These are phyloP conservation scores for Trichoderma gracile DNA, from an alignment of 2,329 filamentous ascomycete genomes.

Conservation along the genomic window DNA sequence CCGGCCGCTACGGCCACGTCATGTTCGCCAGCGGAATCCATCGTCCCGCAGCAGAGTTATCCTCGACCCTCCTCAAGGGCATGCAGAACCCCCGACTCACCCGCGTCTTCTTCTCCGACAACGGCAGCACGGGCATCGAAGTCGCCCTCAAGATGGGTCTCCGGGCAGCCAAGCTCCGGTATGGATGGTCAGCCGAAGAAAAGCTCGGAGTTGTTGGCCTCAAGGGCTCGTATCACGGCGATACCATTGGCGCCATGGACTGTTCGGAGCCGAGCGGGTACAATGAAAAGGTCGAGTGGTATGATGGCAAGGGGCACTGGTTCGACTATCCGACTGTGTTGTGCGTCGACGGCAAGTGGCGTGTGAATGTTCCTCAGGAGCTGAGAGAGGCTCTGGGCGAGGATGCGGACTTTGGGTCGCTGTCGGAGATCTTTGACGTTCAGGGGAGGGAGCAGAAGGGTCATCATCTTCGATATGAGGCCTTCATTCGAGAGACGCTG, in stretches of 20 bases:
- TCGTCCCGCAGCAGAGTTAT: conserved; percentile 70
- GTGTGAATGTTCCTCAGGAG: conserved; percentile 56
- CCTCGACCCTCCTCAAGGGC: conserved; percentile 61
- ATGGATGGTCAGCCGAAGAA: conserved; percentile 61
- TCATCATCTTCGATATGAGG: conserved; percentile 55
- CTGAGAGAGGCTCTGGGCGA: conserved; percentile 50
- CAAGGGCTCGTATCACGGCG: conserved; percentile 81
- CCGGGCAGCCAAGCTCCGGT: conserved; percentile 65
- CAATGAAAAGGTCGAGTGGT: conserved; percentile 87
- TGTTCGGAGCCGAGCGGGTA: conserved; percentile 74
- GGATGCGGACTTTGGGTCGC: conserved; percentile 46
- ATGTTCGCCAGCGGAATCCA: conserved; percentile 86
- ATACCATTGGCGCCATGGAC: conserved; percentile 88
- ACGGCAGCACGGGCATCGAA: conserved; percentile 80
- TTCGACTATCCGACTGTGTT: conserved; percentile 75
- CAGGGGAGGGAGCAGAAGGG: conserved; percentile 47
- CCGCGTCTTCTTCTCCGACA: conserved; percentile 81
- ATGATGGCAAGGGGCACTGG: conserved; percentile 76
- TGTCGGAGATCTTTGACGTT: conserved; percentile 63
- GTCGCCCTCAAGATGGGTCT: conserved; percentile 85
- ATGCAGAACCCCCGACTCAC: conserved; percentile 64
- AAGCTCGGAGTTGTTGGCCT: conserved; percentile 71
- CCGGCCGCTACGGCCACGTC: conserved; percentile 81
- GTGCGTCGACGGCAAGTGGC: conserved; percentile 67
- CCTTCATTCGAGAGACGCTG: conserved; percentile 59